phyloP scores from a whole-genome alignment of 2,329 filamentous ascomycete genomes.

The Verticillium dahliae region DNA sequence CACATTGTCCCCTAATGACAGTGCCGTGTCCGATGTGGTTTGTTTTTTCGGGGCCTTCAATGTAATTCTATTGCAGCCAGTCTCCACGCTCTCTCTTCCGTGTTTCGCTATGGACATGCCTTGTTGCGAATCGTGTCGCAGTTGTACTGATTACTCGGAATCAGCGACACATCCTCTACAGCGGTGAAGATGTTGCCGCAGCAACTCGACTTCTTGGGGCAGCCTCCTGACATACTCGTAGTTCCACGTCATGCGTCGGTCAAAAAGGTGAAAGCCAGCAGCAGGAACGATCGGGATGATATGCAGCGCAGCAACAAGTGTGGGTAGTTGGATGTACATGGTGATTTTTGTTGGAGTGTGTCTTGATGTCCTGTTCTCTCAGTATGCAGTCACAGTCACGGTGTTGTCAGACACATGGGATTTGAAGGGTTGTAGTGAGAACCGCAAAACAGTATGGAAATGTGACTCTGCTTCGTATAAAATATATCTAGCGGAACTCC shows the following conservation, averaged over 20 bases:
- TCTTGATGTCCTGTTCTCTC: too few relatives aligned
- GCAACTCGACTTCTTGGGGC: neutral
- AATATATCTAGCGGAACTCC: too few relatives aligned
- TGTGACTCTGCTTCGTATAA: too few relatives aligned
- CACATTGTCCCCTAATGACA: constrained; percentile 1
- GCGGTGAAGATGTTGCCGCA: neutral
- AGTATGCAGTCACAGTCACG: too few relatives aligned
- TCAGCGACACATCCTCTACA: neutral
- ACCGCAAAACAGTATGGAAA: too few relatives aligned
- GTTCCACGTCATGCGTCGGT: neutral
- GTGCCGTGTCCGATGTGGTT: neutral
- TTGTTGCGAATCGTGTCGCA: constrained; percentile 1
- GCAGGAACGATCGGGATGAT: neutral
- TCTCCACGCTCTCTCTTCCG: too few relatives aligned
- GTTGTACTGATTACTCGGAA: neutral
- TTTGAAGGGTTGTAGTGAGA: too few relatives aligned
- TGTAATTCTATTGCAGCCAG: neutral
- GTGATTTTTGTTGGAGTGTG: neutral
- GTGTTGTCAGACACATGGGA: too few relatives aligned
- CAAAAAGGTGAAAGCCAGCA: constrained; percentile 1
- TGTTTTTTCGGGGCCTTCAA: neutral
- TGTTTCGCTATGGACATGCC: neutral
- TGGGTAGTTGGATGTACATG: neutral
- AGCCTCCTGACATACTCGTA: neutral
- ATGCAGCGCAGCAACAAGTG: neutral